Conservation (phyloP, 257 asterid species). For the Striga asiatica region DNA sequence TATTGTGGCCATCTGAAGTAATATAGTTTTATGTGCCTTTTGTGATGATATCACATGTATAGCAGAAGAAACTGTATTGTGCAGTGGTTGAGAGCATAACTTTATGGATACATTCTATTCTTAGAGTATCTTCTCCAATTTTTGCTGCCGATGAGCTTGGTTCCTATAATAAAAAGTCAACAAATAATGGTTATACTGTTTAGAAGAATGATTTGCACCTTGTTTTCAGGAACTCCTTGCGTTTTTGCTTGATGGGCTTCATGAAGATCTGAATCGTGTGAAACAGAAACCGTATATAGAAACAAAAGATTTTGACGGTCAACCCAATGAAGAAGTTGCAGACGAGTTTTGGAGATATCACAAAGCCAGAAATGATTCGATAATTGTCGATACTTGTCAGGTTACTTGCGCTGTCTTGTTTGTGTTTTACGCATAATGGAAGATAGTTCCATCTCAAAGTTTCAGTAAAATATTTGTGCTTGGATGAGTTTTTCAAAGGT, state of each 20-base stretch:
- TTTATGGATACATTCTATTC: no score
- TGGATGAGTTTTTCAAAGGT: slow-evolving; percentile 1
- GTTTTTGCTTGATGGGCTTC: slow-evolving; percentile 91
- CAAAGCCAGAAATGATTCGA: slow-evolving; percentile 87
- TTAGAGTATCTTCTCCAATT: no score
- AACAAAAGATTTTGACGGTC: slow-evolving; percentile 71
- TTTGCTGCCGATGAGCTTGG: no score
- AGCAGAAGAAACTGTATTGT: no score
- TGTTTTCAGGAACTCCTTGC: slow-evolving; percentile 86
- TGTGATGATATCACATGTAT: no score
- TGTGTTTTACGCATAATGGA: not conserved
- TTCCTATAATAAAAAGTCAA: no score
- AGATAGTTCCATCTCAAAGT: not conserved
- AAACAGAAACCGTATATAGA: slow-evolving; percentile 90
- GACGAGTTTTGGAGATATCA: slow-evolving; percentile 92
- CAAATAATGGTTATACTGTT: no score
- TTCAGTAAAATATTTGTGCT: not conserved
- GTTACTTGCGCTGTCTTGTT: slow-evolving; percentile 22
- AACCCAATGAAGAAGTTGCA: slow-evolving; percentile 83
- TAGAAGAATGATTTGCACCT: slow-evolving; percentile 8
- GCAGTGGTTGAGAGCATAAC: no score
- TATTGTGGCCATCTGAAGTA: no score
- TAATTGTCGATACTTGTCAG: slow-evolving; percentile 91
- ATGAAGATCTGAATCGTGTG: slow-evolving; percentile 94
- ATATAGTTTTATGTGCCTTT: no score